Conservation (phyloP, 2,329 filamentous ascomycete genomes). For the Colletotrichum cuscutae region DNA sequence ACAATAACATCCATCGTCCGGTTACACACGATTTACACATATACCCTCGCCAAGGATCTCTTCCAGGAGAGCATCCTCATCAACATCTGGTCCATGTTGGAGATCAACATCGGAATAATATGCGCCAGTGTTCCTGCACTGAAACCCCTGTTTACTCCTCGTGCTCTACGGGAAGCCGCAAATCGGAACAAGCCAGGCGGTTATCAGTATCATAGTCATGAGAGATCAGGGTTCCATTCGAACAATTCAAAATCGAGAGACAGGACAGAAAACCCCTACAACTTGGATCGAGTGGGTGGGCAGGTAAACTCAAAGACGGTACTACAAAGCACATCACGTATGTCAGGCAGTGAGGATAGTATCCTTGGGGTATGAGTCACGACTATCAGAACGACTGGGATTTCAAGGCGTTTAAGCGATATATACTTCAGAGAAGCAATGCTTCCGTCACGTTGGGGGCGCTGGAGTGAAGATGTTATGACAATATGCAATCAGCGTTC, state of each 20-base stretch:
- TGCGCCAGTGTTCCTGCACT: slow-evolving; percentile 61
- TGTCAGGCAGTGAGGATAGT: slow-evolving; percentile 16
- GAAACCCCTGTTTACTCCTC: slow-evolving; percentile 56
- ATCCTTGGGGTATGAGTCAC: not conserved
- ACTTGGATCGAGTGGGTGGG: not conserved
- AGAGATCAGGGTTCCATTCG: not conserved
- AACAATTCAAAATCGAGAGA: not conserved
- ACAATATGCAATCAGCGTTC: too few species aligned
- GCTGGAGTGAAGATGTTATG: too few species aligned
- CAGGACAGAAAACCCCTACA: not conserved
- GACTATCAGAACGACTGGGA: not conserved
- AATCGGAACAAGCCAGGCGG: not conserved
- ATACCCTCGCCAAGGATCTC: slow-evolving; percentile 48
- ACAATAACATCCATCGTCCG: slow-evolving; percentile 50
- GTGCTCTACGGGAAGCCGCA: slow-evolving; percentile 14
- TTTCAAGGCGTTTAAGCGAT: not conserved
- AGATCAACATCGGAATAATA: slow-evolving; percentile 60
- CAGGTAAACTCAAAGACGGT: not conserved
- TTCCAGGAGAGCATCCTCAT: slow-evolving; percentile 47
- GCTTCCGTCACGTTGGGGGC: too few species aligned
- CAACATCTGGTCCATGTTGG: slow-evolving; percentile 58
- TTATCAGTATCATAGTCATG: slow-evolving; percentile 15
- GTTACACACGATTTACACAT: slow-evolving; percentile 51
- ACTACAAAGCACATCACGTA: not conserved
- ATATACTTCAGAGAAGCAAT: not conserved